Evolutionary conservation across 2,329 filamentous ascomycete genomes (phyloP).

Genomic region (Dothidotthia symphoricarpi): DNA sequence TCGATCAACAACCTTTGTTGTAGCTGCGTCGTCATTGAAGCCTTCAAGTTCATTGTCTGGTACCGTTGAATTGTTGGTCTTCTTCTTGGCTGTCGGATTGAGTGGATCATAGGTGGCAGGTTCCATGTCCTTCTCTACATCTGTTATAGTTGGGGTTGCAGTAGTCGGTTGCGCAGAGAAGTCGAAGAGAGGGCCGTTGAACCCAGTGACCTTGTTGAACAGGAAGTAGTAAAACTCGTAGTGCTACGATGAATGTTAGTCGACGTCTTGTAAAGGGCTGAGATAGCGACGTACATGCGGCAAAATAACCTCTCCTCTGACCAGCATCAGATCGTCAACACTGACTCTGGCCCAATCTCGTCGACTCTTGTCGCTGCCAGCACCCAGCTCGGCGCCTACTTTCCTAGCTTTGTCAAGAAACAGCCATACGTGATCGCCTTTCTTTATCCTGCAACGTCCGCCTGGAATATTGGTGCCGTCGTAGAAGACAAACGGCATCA

Average conservation of each 20-base stretch:
- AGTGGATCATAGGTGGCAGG: constrained; percentile 43
- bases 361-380: constrained; percentile 64
- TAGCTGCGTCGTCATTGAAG: constrained; percentile 68
- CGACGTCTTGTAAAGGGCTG: not conserved
- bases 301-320: constrained; percentile 85
- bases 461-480: constrained; percentile 88
- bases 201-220: constrained; percentile 77
- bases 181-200: constrained; percentile 75
- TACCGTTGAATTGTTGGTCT: constrained; percentile 33
- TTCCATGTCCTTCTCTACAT: constrained; percentile 19
- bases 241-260: constrained; percentile 59
- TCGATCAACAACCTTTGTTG: constrained; percentile 93
- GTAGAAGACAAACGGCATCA: constrained; percentile 95
- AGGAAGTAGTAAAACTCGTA: constrained; percentile 98
- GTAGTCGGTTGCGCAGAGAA: constrained; percentile 59
- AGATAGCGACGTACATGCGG: constrained; percentile 67
- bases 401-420: constrained; percentile 91
- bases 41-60: constrained; percentile 65
- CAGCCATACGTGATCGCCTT: constrained; percentile 89
- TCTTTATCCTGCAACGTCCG: constrained; percentile 80
- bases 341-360: constrained; percentile 90
- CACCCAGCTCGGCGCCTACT: constrained; percentile 78
- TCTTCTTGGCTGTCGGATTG: constrained; percentile 38
- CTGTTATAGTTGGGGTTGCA: constrained; percentile 35
- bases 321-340: constrained; percentile 93